Percentiles rank a stretch among this genome's conserved stretches.
Evolutionary conservation across 352 stramenopile species (phyloP).

Genomic region (Pythium rishiriense): DNA sequence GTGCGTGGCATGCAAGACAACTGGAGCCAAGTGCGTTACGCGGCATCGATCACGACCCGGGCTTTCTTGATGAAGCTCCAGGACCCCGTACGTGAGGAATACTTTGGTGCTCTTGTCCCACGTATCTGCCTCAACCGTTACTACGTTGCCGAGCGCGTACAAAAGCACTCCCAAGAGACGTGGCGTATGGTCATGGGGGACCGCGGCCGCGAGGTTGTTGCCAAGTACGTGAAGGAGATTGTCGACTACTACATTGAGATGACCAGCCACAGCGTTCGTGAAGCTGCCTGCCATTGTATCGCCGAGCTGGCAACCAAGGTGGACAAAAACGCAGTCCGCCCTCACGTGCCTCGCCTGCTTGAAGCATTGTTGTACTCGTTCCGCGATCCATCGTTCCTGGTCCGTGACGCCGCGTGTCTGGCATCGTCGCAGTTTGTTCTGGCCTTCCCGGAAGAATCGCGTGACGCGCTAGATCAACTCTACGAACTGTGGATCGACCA

Average conservation of each 20-base stretch:
- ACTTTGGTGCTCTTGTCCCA: conserved; percentile 86
- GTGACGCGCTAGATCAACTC: conserved; percentile 84
- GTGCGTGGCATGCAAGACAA: conserved; percentile 92
- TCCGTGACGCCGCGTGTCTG: conserved; percentile 95
- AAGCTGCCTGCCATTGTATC: conserved; percentile 95
- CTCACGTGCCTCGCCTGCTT: conserved; percentile 69
- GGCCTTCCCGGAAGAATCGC: conserved; percentile 88
- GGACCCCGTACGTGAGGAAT: conserved; percentile 45
- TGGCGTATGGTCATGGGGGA: conserved; percentile 91
- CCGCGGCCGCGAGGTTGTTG: conserved; percentile 81
- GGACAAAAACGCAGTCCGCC: conserved; percentile 56
- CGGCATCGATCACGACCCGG: conserved; percentile 90
- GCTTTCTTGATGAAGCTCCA: conserved; percentile 86
- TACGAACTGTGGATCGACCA: conserved; percentile 93
- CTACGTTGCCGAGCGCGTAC: conserved; percentile 96
- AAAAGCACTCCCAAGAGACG: conserved; percentile 96
- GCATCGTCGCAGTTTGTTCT: conserved; percentile 79
- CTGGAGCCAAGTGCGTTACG: conserved; percentile 97
- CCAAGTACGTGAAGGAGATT: conserved; percentile 85
- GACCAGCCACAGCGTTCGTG: conserved; percentile 94
- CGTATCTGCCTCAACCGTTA: conserved; percentile 97
- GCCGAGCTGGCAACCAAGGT: conserved; percentile 94
- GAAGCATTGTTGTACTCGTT: conserved; percentile 94
- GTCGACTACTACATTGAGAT: conserved; percentile 96
- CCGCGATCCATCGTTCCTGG: conserved; percentile 95